Percentiles rank a stretch among this genome's conserved stretches.
phyloP scores from a whole-genome alignment of 768 basidiomycete species.

The Lanmaoa pseudosensibilis region DNA sequence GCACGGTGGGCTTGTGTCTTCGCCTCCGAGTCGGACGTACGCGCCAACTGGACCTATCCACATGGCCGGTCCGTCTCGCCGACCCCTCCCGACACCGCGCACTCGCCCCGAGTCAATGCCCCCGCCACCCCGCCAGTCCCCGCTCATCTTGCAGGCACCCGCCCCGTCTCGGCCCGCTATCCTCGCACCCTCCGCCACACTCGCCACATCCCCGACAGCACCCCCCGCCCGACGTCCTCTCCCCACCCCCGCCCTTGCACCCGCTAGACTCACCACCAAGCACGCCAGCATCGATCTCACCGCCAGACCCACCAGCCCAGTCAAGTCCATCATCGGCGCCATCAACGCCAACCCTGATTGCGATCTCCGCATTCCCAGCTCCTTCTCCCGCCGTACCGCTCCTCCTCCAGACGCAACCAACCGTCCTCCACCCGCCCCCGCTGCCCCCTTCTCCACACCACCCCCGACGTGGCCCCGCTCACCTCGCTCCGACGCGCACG shows the following conservation, averaged over 20 bases:
- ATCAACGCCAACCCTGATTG: constrained; percentile 12
- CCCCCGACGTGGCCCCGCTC: constrained; percentile 17
- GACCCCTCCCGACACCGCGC: constrained; percentile 32
- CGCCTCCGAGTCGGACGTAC: constrained; percentile 7
- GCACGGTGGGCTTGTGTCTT: constrained; percentile 9
- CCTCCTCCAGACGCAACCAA: constrained; percentile 11
- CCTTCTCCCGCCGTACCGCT: constrained; percentile 23
- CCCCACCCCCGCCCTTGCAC: constrained; percentile 15
- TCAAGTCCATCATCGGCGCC: constrained; percentile 13
- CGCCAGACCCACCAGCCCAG: constrained; percentile 19
- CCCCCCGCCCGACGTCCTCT: constrained; percentile 24
- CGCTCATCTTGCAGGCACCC: constrained; percentile 30
- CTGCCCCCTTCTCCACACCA: constrained; percentile 4
- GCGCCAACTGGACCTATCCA: constrained; percentile 13
- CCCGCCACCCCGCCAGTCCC: constrained; percentile 13
- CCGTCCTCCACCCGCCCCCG: background rate
- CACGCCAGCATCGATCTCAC: constrained; percentile 29
- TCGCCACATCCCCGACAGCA: constrained; percentile 13
- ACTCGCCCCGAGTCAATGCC: constrained; percentile 30
- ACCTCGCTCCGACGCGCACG: constrained; percentile 3
- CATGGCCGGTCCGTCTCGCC: constrained; percentile 23
- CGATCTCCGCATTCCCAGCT: constrained; percentile 25
- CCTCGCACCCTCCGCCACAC: constrained; percentile 23
- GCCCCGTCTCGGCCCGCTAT: constrained; percentile 34
- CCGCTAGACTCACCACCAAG: constrained; percentile 7